Base-by-base conservation (phyloP, 2,329 filamentous ascomycete genomes). In the Pseudogymnoascus sp. region DNA sequence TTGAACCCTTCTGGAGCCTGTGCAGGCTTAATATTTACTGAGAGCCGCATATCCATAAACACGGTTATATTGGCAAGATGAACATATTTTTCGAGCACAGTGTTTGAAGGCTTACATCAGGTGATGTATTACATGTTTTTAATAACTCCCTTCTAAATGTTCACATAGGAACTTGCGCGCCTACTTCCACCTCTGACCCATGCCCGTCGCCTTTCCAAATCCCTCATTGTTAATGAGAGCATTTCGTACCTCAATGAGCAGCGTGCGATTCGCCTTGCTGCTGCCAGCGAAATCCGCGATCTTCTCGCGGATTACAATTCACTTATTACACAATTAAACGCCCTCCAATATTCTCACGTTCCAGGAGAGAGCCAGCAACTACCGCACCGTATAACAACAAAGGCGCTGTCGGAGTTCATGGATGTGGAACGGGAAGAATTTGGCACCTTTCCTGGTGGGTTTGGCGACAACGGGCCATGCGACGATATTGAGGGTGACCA, bases 151-250 rank as follows among this genome's bases (percentile, higher is more conserved):
- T 60, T 31, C 47, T 12, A 51, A 34, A 11, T 21, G 16, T 21
- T 61, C 26, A 62, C 40, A 45, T 45, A 70, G 68, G 67, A 70
- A 18, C 68, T 70, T 31, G 68, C 68, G n/a, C 62, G 66, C 18
- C 68, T 67, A 5, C 62, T 70, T 51, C 68, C 68, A 21, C 63
- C 62, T 11, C 47, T 70, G 18, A 66, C 63, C 10, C 40, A 59
- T 5, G 66, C 64, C 7, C 62, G 66, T 23, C 68, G 68, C 10
- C 65, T 70, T n/a, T 70, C 68, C 54, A 70, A 70, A 45, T 65
- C 67, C 12, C 63, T 69, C 61, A 70, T 70, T 47, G 66, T 70
- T 12, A 65, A 69, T 36, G 67, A 69, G 21, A 69, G 68, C 54
- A 67, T 69, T n/a, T 59, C 61, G 1, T 66, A 66, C 10, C 65